Evolutionary conservation across 2,329 filamentous ascomycete genomes (phyloP).

Genomic region (Phialophora expanda): DNA sequence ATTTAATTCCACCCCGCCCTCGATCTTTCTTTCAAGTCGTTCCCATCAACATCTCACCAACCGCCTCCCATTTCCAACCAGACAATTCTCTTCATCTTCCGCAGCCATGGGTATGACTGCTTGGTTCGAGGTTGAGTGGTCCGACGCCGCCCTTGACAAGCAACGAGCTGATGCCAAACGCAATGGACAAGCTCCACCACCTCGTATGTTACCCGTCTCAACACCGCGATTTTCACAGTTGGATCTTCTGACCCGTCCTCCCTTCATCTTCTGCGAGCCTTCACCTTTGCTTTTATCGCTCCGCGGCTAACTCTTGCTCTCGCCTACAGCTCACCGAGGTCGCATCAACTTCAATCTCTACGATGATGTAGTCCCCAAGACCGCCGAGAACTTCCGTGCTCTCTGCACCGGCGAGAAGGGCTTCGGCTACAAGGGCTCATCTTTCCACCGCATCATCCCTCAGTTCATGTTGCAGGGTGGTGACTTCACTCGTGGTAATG

Average conservation of each 20-base stretch:
- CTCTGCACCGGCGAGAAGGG: conserved; percentile 71
- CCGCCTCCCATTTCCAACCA: conserved; percentile 25
- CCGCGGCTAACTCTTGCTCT: conserved; percentile 20
- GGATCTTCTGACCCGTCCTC: conserved; percentile 22
- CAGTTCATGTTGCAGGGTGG: conserved; percentile 74
- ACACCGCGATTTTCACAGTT: neutral
- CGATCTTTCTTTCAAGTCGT: conserved; percentile 13
- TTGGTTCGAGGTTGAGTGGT: conserved; percentile 75
- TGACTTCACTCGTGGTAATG: conserved; percentile 69
- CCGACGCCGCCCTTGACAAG: conserved; percentile 61
- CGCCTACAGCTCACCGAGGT: conserved; percentile 67
- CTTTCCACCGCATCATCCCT: conserved; percentile 73
- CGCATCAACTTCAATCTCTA: conserved; percentile 90
- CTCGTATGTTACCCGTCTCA: conserved; percentile 26
- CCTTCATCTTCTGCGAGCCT: neutral
- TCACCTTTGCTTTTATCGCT: neutral
- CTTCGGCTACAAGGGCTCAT: conserved; percentile 69
- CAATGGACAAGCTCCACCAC: conserved; percentile 26
- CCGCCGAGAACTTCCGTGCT: conserved; percentile 70
- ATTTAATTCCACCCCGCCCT: conserved; percentile 6
- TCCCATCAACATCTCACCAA: conserved; percentile 15
- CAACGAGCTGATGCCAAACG: conserved; percentile 60
- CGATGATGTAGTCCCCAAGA: conserved; percentile 86
- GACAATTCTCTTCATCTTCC: conserved; percentile 52
- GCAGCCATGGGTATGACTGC: conserved; percentile 76